Conservation (phyloP, 257 asterid species). For the Anisodus acutangulus region DNA sequence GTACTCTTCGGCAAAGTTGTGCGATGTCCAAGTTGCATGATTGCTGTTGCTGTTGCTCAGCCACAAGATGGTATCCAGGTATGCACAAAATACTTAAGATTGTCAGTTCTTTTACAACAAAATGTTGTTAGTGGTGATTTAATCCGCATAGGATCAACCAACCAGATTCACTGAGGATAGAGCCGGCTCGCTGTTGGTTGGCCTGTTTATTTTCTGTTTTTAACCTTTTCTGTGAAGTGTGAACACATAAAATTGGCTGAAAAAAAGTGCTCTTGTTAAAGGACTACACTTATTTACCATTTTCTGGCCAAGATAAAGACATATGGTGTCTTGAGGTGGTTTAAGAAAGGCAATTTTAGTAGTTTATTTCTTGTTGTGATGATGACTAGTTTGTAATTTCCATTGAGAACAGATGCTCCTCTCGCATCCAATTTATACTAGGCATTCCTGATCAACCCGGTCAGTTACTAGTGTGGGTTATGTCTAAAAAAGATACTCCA, state of each 20-base stretch:
- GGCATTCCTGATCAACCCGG: neutral
- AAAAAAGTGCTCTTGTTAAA: neutral
- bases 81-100: slow-evolving; percentile 37
- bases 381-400: neutral
- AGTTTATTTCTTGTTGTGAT: neutral
- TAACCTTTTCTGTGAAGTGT: neutral
- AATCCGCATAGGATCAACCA: neutral
- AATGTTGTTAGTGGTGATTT: neutral
- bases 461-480: neutral
- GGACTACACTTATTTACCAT: neutral
- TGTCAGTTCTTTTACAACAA: neutral
- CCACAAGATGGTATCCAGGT: slow-evolving; percentile 98
- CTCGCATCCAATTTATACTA: neutral
- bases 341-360: neutral
- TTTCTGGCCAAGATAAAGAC: neutral
- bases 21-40: slow-evolving; percentile 84
- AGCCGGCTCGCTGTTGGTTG: neutral
- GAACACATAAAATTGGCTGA: neutral
- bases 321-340: neutral
- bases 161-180: slow-evolving; percentile 12
- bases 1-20: slow-evolving; percentile 95
- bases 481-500: neutral
- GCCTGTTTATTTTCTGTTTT: neutral
- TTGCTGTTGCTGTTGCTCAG: slow-evolving; percentile 86
- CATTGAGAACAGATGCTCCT: slow-evolving; percentile 3